Evolutionary conservation across 352 stramenopile species (phyloP).

Genomic region (Thalassiosira sp.): DNA sequence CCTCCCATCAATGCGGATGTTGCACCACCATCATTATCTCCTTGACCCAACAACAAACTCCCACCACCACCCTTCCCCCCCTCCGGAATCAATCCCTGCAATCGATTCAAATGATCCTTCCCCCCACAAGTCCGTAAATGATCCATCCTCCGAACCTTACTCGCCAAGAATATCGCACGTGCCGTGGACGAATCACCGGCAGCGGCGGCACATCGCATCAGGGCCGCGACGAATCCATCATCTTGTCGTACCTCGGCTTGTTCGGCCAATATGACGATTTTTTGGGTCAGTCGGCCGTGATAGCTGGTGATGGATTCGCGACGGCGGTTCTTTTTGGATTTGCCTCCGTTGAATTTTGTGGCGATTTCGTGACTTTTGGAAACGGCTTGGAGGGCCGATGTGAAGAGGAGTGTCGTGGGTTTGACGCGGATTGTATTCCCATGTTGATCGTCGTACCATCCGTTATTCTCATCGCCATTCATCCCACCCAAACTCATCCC

Average conservation of each 20-base stretch:
- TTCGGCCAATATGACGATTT: slow-evolving; percentile 79
- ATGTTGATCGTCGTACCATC: slow-evolving; percentile 50
- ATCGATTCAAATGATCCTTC: slow-evolving; percentile 62
- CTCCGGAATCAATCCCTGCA: slow-evolving; percentile 56
- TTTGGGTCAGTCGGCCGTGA: slow-evolving; percentile 74
- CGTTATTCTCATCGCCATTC: slow-evolving; percentile 46
- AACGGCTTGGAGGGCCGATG: slow-evolving; percentile 68
- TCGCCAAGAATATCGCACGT: slow-evolving; percentile 77
- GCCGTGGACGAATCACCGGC: slow-evolving; percentile 78
- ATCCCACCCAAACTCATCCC: slow-evolving; percentile 28
- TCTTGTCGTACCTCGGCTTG: slow-evolving; percentile 76
- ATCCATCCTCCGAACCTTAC: slow-evolving; percentile 73
- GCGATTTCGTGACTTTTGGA: slow-evolving; percentile 71
- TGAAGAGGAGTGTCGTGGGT: slow-evolving; percentile 80
- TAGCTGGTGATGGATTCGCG: slow-evolving; percentile 69
- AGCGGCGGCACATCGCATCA: slow-evolving; percentile 77
- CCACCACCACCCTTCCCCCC: slow-evolving; percentile 21
- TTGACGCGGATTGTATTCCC: slow-evolving; percentile 67
- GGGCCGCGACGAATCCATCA: slow-evolving; percentile 76
- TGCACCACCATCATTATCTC: slow-evolving; percentile 1
- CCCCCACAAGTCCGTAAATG: slow-evolving; percentile 76
- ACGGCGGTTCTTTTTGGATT: slow-evolving; percentile 57
- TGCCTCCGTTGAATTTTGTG: slow-evolving; percentile 63
- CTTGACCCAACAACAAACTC: slow-evolving; percentile 17
- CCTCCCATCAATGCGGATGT: neutral